Percentiles rank a stretch among this genome's conserved stretches.
Evolutionary conservation across 495 filamentous ascomycete genomes (phyloP).

Genomic region (Hypoxylon lenormandii): DNA sequence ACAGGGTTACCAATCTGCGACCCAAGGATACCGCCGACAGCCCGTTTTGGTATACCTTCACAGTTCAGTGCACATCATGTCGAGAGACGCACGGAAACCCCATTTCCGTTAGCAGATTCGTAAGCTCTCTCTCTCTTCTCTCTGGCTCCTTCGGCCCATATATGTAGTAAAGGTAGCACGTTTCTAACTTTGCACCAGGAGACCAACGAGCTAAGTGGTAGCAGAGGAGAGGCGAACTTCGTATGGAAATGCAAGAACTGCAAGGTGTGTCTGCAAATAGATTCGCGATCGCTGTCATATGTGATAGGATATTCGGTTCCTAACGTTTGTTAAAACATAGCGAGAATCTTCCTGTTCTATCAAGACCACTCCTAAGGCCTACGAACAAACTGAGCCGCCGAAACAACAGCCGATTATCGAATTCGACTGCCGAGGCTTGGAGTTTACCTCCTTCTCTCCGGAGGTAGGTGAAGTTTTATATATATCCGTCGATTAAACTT

Average conservation of each 20-base stretch:
- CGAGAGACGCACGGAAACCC: slow-evolving; percentile 89
- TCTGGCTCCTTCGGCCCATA: neutral
- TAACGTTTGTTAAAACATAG: slow-evolving; percentile 44
- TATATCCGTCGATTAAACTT: neutral
- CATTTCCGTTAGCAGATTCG: slow-evolving; percentile 88
- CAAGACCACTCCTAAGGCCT: slow-evolving; percentile 74
- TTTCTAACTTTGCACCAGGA: slow-evolving; percentile 66
- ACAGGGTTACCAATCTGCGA: slow-evolving; percentile 86
- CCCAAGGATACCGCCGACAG: slow-evolving; percentile 82
- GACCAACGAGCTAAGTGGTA: slow-evolving; percentile 84
- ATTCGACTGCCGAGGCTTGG: slow-evolving; percentile 92
- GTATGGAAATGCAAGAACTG: slow-evolving; percentile 97
- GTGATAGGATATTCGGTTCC: neutral
- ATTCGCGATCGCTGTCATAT: neutral
- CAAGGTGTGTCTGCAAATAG: slow-evolving; percentile 64
- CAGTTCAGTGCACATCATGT: slow-evolving; percentile 95
- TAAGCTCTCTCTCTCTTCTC: slow-evolving; percentile 61
- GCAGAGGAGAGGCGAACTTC: slow-evolving; percentile 94
- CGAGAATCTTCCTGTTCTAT: slow-evolving; percentile 74
- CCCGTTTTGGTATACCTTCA: slow-evolving; percentile 95
- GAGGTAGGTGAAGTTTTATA: slow-evolving; percentile 70
- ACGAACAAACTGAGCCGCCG: slow-evolving; percentile 74
- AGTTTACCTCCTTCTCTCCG: slow-evolving; percentile 88
- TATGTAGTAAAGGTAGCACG: neutral
- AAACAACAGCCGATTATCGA: slow-evolving; percentile 81